Percentiles rank a stretch among this genome's conserved stretches.
These are phyloP conservation scores for Teunomyces kruisii DNA, from an alignment of 805 yeast species.

Conservation along the genomic window DNA sequence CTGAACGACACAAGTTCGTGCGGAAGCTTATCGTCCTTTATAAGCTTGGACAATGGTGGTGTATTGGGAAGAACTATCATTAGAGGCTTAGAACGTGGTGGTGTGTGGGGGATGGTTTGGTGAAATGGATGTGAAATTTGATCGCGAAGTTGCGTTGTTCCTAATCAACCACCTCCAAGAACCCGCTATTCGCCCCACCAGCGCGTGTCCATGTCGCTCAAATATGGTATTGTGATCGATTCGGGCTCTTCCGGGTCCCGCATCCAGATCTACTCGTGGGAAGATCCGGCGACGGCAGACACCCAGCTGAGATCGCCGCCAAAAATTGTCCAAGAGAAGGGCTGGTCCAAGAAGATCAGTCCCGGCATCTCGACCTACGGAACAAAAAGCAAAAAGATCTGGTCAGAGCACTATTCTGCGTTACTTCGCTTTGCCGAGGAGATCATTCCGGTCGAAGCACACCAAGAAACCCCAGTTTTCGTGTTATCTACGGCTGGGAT, in stretches of 20 bases:
- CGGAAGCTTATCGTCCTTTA: conserved; percentile 4
- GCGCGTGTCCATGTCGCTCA: conserved; percentile 10
- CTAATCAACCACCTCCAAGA: background rate
- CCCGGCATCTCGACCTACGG: conserved; percentile 82
- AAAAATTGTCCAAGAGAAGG: conserved; percentile 55
- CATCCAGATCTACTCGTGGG: conserved; percentile 81
- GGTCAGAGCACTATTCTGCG: conserved; percentile 67
- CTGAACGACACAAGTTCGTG: conserved; percentile 16
- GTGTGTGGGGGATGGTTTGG: background rate
- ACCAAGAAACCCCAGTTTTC: conserved; percentile 75
- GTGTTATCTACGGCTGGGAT: conserved; percentile 97
- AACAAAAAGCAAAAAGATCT: conserved; percentile 53
- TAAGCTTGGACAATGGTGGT: conserved; percentile 25
- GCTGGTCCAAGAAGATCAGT: conserved; percentile 69
- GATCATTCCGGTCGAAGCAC: conserved; percentile 63
- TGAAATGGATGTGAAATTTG: background rate
- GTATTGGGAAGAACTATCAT: conserved; percentile 38
- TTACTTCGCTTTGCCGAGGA: conserved; percentile 67
- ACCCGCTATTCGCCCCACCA: background rate
- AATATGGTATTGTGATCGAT: conserved; percentile 87
- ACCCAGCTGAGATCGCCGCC: conserved; percentile 62
- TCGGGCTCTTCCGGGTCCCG: conserved; percentile 97
- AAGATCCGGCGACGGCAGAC: conserved; percentile 36
- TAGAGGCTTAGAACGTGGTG: background rate
- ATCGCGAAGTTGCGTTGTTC: background rate